Evolutionary conservation across 805 yeast genomes (phyloP), one percentile per base, ranked within the genome.

Genomic region (Lipomyces orientalis): DNA sequence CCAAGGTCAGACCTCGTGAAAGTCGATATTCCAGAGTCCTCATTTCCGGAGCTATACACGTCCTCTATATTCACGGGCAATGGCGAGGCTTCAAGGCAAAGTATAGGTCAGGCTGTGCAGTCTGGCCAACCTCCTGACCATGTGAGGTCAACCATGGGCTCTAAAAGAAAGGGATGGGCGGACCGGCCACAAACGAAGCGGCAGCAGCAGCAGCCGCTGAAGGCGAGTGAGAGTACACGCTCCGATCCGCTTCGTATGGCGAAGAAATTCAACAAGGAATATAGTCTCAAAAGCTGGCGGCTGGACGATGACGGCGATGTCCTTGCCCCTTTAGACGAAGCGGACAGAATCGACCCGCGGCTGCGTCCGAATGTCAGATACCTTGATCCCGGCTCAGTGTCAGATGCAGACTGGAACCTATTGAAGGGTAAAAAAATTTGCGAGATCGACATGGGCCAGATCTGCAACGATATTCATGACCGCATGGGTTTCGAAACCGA

Each of bases 11-110:
- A 49, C 12, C 31, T 58, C 9, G 58, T 46, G 58, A 39, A 31
- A 7, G 61, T 62, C n/a, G 62, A 62, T 22, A 58, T 62, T 49
- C 22, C 65, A 8, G 65, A 57, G 29, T 46, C 61, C 14, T 62
- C 65, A 2, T 62, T 62, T 34, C 65, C 65, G 9, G 58, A 46
- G 7, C 54, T 62, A 22, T 51, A 62, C 22, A 62, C 61, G 14
- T 46, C 65, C 12, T 25, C 43, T 25, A 56, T 43, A 46, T 57
- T 52, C 52, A 49, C 39, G 60, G 19, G 49, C n/a, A 56, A 54
- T 14, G 57, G 57, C 43, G 57, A 54, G 57, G 9, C 37, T 4
- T 4, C 57, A 19, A 31, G 34, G 57, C 16, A 37, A 34, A 22
- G n/a, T 34, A 8, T 54, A 16, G 7, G 16, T 16, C 57, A 56